These are phyloP conservation scores for Alternaria sp. DNA, from an alignment of 2,329 filamentous ascomycete genomes.

Conservation along the genomic window DNA sequence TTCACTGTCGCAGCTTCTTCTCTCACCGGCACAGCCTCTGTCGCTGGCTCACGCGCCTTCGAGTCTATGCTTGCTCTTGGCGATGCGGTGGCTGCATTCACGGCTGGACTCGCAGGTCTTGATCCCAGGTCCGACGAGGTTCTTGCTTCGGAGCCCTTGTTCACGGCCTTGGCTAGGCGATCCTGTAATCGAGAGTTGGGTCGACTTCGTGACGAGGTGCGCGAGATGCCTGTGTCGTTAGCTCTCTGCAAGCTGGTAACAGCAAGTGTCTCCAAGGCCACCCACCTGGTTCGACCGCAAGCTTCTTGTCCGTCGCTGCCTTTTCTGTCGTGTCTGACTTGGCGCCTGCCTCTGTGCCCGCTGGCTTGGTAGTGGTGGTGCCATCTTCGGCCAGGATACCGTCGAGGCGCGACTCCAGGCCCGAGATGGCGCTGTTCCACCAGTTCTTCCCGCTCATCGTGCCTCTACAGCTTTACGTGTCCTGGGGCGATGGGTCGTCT, in stretches of 20 bases:
- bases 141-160: conserved; percentile 64
- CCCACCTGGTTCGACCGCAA: conserved; percentile 44
- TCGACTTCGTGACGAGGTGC: conserved; percentile 69
- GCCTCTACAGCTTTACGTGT: conserved; percentile 3
- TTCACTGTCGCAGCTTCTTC: conserved; percentile 16
- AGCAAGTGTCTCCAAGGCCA: conserved; percentile 1
- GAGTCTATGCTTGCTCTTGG: conserved; percentile 55
- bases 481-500: not conserved
- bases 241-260: conserved; percentile 11
- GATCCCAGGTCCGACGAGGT: conserved; percentile 59
- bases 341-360: conserved; percentile 47
- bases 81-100: conserved; percentile 38
- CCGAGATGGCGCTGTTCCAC: conserved; percentile 80
- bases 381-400: conserved; percentile 86
- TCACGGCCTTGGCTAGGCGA: conserved; percentile 84
- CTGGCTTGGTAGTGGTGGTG: conserved; percentile 55
- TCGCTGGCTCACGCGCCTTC: conserved; percentile 40
- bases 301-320: conserved; percentile 33
- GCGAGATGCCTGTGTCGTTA: conserved; percentile 58
- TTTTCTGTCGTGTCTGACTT: conserved; percentile 41
- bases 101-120: conserved; percentile 59
- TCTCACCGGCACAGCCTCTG: not conserved
- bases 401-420: conserved; percentile 91
- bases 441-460: conserved; percentile 41
- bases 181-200: conserved; percentile 87